These are phyloP conservation scores for Pholiota conissans DNA, from an alignment of 768 basidiomycete genomes.

Conservation along the genomic window DNA sequence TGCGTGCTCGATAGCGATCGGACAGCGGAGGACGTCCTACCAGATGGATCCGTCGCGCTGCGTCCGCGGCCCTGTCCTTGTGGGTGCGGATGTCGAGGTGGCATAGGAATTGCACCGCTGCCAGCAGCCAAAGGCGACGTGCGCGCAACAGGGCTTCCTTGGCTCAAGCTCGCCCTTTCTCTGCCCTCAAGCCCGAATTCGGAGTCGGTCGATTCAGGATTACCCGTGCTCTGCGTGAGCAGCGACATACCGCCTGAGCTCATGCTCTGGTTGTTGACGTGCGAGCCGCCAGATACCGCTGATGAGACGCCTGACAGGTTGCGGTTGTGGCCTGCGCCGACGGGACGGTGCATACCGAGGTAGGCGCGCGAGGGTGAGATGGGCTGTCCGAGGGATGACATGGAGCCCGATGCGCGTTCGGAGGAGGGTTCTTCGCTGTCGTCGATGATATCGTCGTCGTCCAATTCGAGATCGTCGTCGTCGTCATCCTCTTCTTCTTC, in stretches of 20 bases:
- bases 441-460: constrained; percentile 34
- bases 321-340: constrained; percentile 21
- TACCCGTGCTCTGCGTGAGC: constrained; percentile 63
- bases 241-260: constrained; percentile 28
- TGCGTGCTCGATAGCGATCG: constrained; percentile 19
- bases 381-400: constrained; percentile 84
- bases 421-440: constrained; percentile 55
- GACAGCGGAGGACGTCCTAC: constrained; percentile 14
- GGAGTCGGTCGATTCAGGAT: constrained; percentile 60
- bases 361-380: constrained; percentile 56
- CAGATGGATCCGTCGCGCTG: constrained; percentile 26
- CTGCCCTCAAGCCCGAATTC: constrained; percentile 9
- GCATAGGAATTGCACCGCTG: constrained; percentile 18
- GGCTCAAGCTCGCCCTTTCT: constrained; percentile 35
- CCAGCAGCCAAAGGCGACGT: not conserved
- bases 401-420: constrained; percentile 72
- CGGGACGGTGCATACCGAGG: constrained; percentile 61
- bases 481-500: constrained; percentile 34
- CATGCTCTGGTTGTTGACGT: constrained; percentile 16
- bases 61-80: constrained; percentile 22
- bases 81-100: constrained; percentile 27
- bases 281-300: constrained; percentile 20
- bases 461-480: constrained; percentile 34
- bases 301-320: constrained; percentile 27
- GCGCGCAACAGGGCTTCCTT: constrained; percentile 22